A percentile compares a stretch with the other conserved stretches of the same genome.
phyloP scores from a whole-genome alignment of 805 yeast species.

The Wickerhamiella parazyma region DNA sequence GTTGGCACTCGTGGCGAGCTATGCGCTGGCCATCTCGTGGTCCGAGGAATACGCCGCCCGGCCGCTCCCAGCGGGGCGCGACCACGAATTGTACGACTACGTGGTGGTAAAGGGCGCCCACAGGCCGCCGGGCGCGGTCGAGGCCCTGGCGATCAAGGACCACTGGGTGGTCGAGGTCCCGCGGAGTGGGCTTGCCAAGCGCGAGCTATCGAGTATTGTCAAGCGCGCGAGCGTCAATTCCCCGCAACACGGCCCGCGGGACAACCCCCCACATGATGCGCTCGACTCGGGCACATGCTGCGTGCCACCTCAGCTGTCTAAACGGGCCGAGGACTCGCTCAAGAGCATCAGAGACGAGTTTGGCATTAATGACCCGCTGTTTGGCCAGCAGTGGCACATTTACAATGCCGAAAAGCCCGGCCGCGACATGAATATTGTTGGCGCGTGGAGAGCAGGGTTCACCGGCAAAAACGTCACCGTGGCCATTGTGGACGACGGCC shows the following conservation, averaged over 20 bases:
- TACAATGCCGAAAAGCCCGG: constrained; percentile 60
- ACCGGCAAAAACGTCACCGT: constrained; percentile 75
- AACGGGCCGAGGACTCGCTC: constrained; percentile 4
- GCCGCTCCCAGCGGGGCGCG: constrained; percentile 17
- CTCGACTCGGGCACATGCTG: background rate
- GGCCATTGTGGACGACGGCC: constrained; percentile 89
- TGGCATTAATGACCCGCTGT: constrained; percentile 69
- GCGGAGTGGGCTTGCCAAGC: constrained; percentile 9
- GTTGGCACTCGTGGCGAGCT: background rate
- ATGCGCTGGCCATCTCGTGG: constrained; percentile 12
- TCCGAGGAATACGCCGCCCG: constrained; percentile 13
- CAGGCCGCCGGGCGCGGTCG: constrained; percentile 11
- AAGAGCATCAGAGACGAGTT: constrained; percentile 34
- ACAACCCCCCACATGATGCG: background rate
- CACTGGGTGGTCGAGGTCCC: constrained; percentile 19
- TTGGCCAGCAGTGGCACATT: constrained; percentile 83
- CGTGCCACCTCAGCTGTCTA: constrained; percentile 1
- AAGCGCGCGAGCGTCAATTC: constrained; percentile 3
- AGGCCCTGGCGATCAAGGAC: constrained; percentile 20
- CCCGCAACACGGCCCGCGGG: background rate
- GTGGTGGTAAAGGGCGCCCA: constrained; percentile 4
- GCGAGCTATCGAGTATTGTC: background rate
- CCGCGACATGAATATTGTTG: constrained; percentile 73
- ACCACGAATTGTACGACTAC: constrained; percentile 13
- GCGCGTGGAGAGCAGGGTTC: constrained; percentile 68